Evolutionary conservation across 805 yeast genomes (phyloP).

Genomic region (Metschnikowia matae): DNA sequence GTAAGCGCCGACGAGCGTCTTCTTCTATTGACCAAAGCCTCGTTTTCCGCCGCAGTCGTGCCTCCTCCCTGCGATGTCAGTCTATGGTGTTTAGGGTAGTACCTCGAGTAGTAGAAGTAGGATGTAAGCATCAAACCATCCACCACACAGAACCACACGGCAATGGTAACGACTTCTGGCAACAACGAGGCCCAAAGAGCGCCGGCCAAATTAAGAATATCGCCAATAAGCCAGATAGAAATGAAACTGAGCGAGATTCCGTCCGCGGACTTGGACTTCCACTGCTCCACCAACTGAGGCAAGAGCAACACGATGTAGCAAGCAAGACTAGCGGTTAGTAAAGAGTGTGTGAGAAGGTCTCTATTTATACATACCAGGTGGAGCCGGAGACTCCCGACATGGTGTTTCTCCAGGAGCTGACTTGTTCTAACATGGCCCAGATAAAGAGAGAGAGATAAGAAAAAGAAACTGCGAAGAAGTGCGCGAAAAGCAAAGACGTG

Average conservation of each 20-base stretch:
- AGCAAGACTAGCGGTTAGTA: conserved; percentile 44
- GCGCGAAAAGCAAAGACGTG: conserved; percentile 3
- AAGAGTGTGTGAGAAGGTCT: background rate
- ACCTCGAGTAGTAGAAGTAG: conserved; percentile 51
- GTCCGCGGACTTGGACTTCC: conserved; percentile 70
- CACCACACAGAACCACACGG: conserved; percentile 73
- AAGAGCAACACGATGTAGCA: conserved; percentile 75
- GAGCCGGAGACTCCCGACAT: conserved; percentile 67
- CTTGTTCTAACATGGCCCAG: conserved; percentile 7
- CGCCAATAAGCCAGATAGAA: conserved; percentile 69
- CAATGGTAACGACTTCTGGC: conserved; percentile 66
- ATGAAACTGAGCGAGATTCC: conserved; percentile 71
- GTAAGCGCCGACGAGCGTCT: conserved; percentile 52
- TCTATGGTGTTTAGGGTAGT: conserved; percentile 39
- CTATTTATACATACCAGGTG: conserved; percentile 40
- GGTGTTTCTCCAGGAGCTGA: conserved; percentile 30
- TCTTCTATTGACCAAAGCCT: conserved; percentile 36
- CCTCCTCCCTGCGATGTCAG: conserved; percentile 3
- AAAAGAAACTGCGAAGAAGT: conserved; percentile 3
- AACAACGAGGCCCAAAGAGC: conserved; percentile 65
- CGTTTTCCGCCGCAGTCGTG: conserved; percentile 6
- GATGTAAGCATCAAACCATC: conserved; percentile 57
- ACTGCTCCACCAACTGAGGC: conserved; percentile 78
- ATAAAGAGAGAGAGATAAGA: conserved; percentile 3
- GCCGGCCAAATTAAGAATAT: conserved; percentile 62